Evolutionary conservation across 2,329 filamentous ascomycete species (phyloP).

Genomic region (Trichoderma sp.): DNA sequence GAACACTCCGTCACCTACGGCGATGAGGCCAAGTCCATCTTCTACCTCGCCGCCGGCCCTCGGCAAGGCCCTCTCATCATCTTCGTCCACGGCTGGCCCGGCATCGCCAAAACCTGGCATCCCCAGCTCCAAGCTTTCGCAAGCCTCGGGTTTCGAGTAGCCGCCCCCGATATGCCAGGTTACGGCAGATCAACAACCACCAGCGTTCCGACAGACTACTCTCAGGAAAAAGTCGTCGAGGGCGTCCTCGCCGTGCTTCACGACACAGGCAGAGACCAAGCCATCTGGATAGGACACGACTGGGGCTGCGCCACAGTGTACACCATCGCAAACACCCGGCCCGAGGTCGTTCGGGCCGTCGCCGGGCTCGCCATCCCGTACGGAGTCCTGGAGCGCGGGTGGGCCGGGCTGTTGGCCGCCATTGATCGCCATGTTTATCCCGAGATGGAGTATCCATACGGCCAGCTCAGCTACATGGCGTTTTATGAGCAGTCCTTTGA

Average conservation of each 20-base stretch:
- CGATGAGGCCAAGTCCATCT: constrained; percentile 28
- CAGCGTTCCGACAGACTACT: constrained; percentile 27
- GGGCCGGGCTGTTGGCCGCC: constrained; percentile 34
- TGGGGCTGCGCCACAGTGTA: constrained; percentile 36
- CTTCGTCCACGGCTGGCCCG: constrained; percentile 39
- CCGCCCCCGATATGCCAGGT: constrained; percentile 35
- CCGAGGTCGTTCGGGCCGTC: constrained; percentile 28
- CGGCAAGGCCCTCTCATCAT: constrained; percentile 31
- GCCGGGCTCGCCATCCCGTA: constrained; percentile 41
- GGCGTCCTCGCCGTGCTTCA: constrained; percentile 32
- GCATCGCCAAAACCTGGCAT: constrained; percentile 33
- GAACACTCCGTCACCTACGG: constrained; percentile 22
- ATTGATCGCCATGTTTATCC: constrained; percentile 47
- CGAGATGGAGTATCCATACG: constrained; percentile 38
- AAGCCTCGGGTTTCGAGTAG: constrained; percentile 31
- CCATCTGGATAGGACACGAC: constrained; percentile 47
- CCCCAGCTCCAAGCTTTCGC: constrained; percentile 29
- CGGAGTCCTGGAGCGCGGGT: constrained; percentile 39
- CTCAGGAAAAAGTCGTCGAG: constrained; percentile 28
- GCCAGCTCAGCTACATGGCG: constrained; percentile 34
- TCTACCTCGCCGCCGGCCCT: constrained; percentile 33
- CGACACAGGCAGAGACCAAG: constrained; percentile 33
- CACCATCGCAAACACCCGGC: constrained; percentile 31
- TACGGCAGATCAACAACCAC: constrained; percentile 32
- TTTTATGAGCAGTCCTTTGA: constrained; percentile 31